A percentile compares a stretch with the other conserved stretches of the same genome.
phyloP scores from a whole-genome alignment of 2,329 filamentous ascomycete species.

The Colletotrichum ledebouriae region DNA sequence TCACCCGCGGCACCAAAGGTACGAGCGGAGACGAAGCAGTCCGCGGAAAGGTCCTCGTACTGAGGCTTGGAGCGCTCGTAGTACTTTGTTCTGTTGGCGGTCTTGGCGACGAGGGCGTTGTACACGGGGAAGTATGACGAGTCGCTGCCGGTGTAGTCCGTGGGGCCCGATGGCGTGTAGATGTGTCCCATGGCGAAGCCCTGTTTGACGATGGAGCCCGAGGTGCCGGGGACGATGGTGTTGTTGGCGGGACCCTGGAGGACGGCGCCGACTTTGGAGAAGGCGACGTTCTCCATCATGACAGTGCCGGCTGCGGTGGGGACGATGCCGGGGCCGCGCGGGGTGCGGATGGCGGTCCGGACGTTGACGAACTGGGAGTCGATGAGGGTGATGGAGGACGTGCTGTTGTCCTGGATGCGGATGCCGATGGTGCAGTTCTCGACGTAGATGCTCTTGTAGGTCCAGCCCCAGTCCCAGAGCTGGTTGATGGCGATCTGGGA shows the following conservation, averaged over 20 bases:
- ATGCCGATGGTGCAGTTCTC: constrained; percentile 75
- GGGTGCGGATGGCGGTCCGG: constrained; percentile 76
- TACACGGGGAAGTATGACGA: constrained; percentile 62
- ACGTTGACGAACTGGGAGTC: constrained; percentile 80
- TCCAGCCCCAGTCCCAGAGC: constrained; percentile 84
- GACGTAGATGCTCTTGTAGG: constrained; percentile 75
- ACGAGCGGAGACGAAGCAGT: constrained; percentile 78
- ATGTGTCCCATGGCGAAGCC: constrained; percentile 67
- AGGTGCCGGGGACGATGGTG: constrained; percentile 69
- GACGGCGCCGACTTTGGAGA: constrained; percentile 54
- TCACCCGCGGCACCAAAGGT: constrained; percentile 78
- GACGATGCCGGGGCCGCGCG: constrained; percentile 52
- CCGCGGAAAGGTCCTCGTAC: constrained; percentile 71
- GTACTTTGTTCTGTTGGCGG: constrained; percentile 60
- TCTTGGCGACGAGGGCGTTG: constrained; percentile 60
- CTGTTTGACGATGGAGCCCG: constrained; percentile 65
- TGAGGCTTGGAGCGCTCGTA: constrained; percentile 84
- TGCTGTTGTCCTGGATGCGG: constrained; percentile 73
- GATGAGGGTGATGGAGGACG: constrained; percentile 81
- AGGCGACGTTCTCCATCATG: constrained; percentile 62
- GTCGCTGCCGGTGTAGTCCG: constrained; percentile 62
- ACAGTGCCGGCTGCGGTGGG: constrained; percentile 58
- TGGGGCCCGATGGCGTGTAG: constrained; percentile 66
- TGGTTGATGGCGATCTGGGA: constrained; percentile 77
- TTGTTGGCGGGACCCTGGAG: constrained; percentile 56